A percentile compares a stretch with the other conserved stretches of the same genome.
phyloP scores from a whole-genome alignment of 2,329 filamentous ascomycete genomes.

The Fusarium dlaminii region DNA sequence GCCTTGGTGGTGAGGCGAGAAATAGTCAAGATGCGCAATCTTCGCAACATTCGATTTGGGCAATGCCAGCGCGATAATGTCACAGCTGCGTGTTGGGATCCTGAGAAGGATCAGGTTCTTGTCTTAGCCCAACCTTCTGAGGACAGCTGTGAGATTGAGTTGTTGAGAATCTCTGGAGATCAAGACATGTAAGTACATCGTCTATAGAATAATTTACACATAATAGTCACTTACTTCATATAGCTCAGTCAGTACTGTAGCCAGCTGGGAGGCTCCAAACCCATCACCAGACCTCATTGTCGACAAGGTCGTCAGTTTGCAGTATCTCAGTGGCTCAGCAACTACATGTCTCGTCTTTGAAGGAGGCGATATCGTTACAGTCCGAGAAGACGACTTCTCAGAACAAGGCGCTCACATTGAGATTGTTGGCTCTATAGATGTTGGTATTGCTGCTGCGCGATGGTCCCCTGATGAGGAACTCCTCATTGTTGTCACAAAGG shows the following conservation, averaged over 20 bases:
- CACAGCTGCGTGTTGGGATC: conserved; percentile 87
- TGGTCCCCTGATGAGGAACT: conserved; percentile 98
- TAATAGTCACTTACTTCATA: conserved; percentile 26
- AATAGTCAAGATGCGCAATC: conserved; percentile 77
- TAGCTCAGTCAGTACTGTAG: conserved; percentile 59
- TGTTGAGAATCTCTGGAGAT: conserved; percentile 65
- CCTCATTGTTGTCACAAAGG: conserved; percentile 82
- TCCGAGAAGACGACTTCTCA: conserved; percentile 69
- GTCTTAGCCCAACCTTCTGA: conserved; percentile 85
- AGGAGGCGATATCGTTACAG: conserved; percentile 89
- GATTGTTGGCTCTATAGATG: conserved; percentile 93
- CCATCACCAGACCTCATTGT: conserved; percentile 78
- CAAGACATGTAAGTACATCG: conserved; percentile 53
- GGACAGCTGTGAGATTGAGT: conserved; percentile 75
- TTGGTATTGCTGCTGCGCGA: conserved; percentile 85
- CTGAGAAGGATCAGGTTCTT: conserved; percentile 78
- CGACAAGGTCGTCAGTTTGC: conserved; percentile 81
- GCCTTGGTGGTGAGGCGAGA: background rate
- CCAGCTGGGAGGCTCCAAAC: conserved; percentile 89
- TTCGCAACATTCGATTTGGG: conserved; percentile 79
- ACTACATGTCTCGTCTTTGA: conserved; percentile 85
- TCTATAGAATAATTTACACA: background rate
- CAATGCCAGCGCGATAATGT: conserved; percentile 71
- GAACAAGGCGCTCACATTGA: conserved; percentile 80
- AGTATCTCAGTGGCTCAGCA: conserved; percentile 84